Evolutionary conservation across 2,329 filamentous ascomycete species (phyloP).

Genomic region (Alternaria sp.): DNA sequence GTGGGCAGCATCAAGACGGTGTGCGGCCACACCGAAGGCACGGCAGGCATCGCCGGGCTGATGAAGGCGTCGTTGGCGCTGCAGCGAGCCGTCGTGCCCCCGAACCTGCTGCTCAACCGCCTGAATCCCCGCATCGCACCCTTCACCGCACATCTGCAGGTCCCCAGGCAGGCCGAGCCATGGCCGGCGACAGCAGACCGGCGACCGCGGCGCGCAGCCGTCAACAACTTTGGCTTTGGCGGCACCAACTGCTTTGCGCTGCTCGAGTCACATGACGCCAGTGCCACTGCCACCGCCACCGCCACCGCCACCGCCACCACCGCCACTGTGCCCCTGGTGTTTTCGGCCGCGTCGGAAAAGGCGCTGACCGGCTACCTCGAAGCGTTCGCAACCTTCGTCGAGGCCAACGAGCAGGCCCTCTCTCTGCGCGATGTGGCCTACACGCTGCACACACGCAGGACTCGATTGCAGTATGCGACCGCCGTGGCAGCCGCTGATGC

Average conservation of each 20-base stretch:
- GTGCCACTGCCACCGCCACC: neutral
- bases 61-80: constrained; percentile 43
- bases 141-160: constrained; percentile 21
- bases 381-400: no score
- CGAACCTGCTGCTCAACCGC: no score
- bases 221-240: constrained; percentile 38
- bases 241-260: constrained; percentile 42
- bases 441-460: no score
- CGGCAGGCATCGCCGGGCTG: constrained; percentile 50
- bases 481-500: no score
- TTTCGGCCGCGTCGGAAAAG: no score
- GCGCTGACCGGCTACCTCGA: no score
- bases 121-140: constrained; percentile 46
- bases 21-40: constrained; percentile 33
- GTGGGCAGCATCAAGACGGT: constrained; percentile 45
- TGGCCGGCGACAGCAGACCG: constrained; percentile 24
- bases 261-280: constrained; percentile 24
- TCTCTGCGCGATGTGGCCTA: no score
- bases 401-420: no score
- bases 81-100: no score
- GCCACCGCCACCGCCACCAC: neutral
- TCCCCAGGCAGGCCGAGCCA: constrained; percentile 11
- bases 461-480: no score
- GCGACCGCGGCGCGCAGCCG: constrained; percentile 23
- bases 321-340: no score